phyloP scores from a whole-genome alignment of 805 yeast species.

The Metschnikowia matae region DNA sequence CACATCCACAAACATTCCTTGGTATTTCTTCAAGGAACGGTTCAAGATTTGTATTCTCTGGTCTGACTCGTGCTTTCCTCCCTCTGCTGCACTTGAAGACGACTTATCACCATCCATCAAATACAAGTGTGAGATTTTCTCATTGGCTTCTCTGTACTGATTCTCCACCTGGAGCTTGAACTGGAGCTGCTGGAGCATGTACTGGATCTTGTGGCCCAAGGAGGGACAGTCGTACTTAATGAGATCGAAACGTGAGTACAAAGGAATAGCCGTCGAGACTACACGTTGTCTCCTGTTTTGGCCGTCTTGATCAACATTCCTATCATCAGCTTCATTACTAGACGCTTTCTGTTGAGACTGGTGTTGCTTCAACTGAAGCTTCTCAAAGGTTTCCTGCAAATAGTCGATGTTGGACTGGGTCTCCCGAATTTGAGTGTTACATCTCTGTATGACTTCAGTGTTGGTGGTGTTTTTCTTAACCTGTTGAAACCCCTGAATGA shows the following conservation, averaged over 20 bases:
- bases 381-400: conserved; percentile 69
- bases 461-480: conserved; percentile 77
- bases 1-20: conserved; percentile 75
- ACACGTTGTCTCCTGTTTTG: conserved; percentile 4
- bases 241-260: conserved; percentile 71
- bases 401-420: conserved; percentile 90
- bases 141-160: conserved; percentile 89
- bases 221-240: conserved; percentile 92
- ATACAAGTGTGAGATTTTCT: conserved; percentile 80
- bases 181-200: conserved; percentile 92
- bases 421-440: conserved; percentile 86
- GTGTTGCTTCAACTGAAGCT: conserved; percentile 41
- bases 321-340: conserved; percentile 7
- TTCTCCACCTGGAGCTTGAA: conserved; percentile 91
- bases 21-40: conserved; percentile 80
- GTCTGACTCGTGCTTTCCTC: conserved; percentile 78
- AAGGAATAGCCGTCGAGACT: conserved; percentile 28
- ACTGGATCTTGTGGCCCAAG: conserved; percentile 88
- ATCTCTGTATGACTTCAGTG: conserved; percentile 79
- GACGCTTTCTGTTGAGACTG: conserved; percentile 9
- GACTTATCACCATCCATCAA: conserved; percentile 88
- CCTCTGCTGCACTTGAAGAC: conserved; percentile 82
- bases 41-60: conserved; percentile 80
- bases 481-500: conserved; percentile 82
- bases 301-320: conserved; percentile 4